phyloP scores from a whole-genome alignment of 2,329 filamentous ascomycete genomes.

The Paracorniculantispora psalliotae region DNA sequence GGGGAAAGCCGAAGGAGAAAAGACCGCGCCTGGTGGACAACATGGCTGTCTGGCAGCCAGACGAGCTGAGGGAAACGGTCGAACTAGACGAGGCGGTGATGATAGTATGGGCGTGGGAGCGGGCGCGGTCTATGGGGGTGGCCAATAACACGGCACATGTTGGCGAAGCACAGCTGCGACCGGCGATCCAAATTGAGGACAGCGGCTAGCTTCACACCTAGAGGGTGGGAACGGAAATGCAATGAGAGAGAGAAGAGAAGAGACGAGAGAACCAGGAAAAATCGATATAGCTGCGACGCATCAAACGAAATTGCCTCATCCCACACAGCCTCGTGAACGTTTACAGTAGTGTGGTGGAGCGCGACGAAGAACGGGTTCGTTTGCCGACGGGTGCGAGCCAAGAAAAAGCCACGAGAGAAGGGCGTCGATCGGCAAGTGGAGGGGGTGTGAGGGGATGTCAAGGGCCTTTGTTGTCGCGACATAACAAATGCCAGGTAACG shows the following conservation, averaged over 20 bases:
- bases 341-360: not conserved
- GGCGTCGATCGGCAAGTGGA: not conserved
- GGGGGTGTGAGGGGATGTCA: not conserved
- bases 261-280: not conserved
- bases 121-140: not conserved
- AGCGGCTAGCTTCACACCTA: not conserved
- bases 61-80: not conserved
- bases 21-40: not conserved
- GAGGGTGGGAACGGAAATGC: not conserved
- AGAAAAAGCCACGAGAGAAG: not conserved
- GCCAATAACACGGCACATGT: not conserved
- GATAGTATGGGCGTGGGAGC: not conserved
- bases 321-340: constrained; percentile 6
- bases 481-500: not conserved
- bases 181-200: not conserved
- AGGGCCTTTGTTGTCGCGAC: not conserved
- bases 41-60: not conserved
- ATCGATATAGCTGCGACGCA: not conserved
- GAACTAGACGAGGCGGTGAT: not conserved
- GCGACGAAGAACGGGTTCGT: not conserved
- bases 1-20: not conserved
- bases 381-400: not conserved
- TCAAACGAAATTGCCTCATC: constrained; percentile 9
- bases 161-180: not conserved
- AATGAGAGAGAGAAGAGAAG: not conserved